Evolutionary conservation across 2,329 filamentous ascomycete genomes (phyloP), one percentile per base, ranked within the genome.

Genomic region (Exophiala sp.): DNA sequence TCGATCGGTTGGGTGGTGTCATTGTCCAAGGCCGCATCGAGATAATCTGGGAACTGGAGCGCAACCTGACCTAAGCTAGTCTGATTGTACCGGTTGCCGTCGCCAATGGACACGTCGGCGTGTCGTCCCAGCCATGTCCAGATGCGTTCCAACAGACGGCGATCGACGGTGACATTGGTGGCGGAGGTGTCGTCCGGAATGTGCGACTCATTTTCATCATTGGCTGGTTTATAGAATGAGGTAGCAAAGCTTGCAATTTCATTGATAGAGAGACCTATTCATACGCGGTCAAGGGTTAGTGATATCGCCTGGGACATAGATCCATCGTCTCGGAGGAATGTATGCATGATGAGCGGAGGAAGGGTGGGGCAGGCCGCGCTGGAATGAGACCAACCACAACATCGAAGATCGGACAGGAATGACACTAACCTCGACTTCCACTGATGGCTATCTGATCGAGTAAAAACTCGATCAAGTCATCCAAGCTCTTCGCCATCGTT

Each of bases 371-470:
- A 24, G 10, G 29, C 20, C 12, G 21, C 16, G 9, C 58, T 60
- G 63, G 60, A 58, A 64, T 59, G 61, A 38, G 47, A 50, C 41
- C 29, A 34, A 41, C 48, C 48, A 51, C 48, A 42, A 36, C 16
- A 36, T 47, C 34, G 12, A 32, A 24, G 34, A 58, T 47, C 43
- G 50, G 58, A 60, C 57, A 40, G 29, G 14, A 52, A 39, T 49
- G 24, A 29, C 24, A 73, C 79, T 63, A 72, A 84, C 82, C 83
- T 74, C 77, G 72, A 48, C 75, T 74, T 59, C 82, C 81, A 60
- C 75, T 76, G 43, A 84, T 73, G 20, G 82, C 82, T 66, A 85
- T 77, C 67, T 83, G 78, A 55, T 78, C 75, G 44, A 85, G 71
- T 52, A 85, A 65, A 68, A 75, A 79, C 64, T 83, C 76, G 57